Conservation (phyloP, 2,329 filamentous ascomycete genomes). For the Exophiala alcalophila region DNA sequence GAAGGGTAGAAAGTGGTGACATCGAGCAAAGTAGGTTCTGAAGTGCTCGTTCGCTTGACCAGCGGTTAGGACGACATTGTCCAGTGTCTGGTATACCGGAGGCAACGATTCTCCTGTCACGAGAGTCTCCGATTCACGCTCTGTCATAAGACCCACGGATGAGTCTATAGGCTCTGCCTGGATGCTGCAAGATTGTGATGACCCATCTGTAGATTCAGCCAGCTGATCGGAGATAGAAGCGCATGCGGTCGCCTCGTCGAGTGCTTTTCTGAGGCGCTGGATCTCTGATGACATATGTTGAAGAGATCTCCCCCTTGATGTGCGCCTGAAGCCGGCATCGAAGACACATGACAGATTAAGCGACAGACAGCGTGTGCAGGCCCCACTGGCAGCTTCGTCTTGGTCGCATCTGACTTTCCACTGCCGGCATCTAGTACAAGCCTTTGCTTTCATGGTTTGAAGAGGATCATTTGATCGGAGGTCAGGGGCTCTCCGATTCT, state of each 20-base stretch:
- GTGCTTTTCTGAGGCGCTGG: slow-evolving; percentile 5
- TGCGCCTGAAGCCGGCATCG: slow-evolving; percentile 11
- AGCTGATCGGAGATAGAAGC: neutral
- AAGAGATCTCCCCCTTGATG: slow-evolving; percentile 3
- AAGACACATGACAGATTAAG: slow-evolving; percentile 11
- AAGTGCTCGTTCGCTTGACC: slow-evolving; percentile 9
- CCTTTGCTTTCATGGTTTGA: slow-evolving; percentile 12
- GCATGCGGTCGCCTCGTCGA: slow-evolving; percentile 3
- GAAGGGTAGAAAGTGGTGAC: slow-evolving; percentile 12
- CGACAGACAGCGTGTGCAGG: slow-evolving; percentile 8
- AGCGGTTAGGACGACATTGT: slow-evolving; percentile 2
- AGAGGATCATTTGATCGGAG: too few species aligned
- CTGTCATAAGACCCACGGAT: slow-evolving; percentile 1
- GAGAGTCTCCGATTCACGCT: neutral
- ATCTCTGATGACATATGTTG: slow-evolving; percentile 10
- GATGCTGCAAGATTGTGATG: neutral
- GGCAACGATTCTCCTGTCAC: neutral
- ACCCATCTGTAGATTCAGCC: slow-evolving; percentile 3
- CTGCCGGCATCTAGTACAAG: slow-evolving; percentile 13
- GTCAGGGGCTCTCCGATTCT: too few species aligned
- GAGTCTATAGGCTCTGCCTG: neutral
- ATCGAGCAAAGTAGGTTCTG: slow-evolving; percentile 10
- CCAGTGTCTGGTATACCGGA: slow-evolving; percentile 1
- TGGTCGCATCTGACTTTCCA: slow-evolving; percentile 11
- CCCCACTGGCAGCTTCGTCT: neutral